phyloP scores from a whole-genome alignment of 2,329 filamentous ascomycete species.

The Aspergillus sp. region DNA sequence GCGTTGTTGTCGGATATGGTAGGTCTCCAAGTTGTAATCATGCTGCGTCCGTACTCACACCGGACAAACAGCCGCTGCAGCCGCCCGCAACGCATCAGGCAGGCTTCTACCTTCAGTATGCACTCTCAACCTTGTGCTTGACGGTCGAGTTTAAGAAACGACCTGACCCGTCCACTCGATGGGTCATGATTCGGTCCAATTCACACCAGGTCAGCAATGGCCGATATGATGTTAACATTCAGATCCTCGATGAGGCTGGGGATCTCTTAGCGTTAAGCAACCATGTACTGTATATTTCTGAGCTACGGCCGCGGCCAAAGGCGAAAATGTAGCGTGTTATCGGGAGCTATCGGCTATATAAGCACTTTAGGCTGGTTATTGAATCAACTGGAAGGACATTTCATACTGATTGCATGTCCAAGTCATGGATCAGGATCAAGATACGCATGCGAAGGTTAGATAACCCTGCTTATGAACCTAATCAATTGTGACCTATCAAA shows the following conservation, averaged over 20 bases:
- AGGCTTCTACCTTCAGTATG: constrained; percentile 17
- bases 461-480: neutral
- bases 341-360: too few species aligned
- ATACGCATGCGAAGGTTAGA: neutral
- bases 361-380: too few species aligned
- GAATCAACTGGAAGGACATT: neutral
- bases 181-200: constrained; percentile 19
- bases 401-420: too few species aligned
- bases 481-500: neutral
- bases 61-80: constrained; percentile 18
- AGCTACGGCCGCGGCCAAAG: constrained; percentile 6
- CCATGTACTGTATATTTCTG: constrained; percentile 18
- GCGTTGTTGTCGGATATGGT: constrained; percentile 20
- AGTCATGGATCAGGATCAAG: too few species aligned
- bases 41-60: neutral
- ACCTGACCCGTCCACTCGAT: constrained; percentile 16
- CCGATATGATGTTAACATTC: constrained; percentile 19
- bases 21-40: neutral
- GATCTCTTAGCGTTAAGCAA: constrained; percentile 19
- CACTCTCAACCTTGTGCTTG: constrained; percentile 20
- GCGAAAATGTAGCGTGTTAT: constrained; percentile 1
- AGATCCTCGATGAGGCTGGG: constrained; percentile 15
- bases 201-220: constrained; percentile 15
- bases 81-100: constrained; percentile 19
- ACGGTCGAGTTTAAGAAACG: constrained; percentile 23